These are phyloP conservation scores for Ceratocystis smalleyi DNA, from an alignment of 2,329 filamentous ascomycete species.

Conservation along the genomic window DNA sequence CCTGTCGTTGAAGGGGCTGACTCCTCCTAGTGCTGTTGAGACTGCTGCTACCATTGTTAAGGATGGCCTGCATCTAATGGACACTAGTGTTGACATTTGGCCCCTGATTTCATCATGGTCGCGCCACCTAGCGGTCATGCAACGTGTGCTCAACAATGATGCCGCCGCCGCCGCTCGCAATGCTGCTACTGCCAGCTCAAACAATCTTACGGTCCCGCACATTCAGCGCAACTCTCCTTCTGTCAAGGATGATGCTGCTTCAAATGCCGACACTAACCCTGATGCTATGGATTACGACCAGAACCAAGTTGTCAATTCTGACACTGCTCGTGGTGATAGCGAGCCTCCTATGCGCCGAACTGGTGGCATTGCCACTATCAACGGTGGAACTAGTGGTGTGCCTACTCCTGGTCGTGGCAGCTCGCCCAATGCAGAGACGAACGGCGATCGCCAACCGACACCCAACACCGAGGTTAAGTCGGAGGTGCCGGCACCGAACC, in stretches of 20 bases:
- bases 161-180: slow-evolving; percentile 26
- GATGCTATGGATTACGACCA: slow-evolving; percentile 46
- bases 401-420: slow-evolving; percentile 34
- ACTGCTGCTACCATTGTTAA: slow-evolving; percentile 41
- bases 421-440: slow-evolving; percentile 24
- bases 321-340: slow-evolving; percentile 32
- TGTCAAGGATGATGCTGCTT: slow-evolving; percentile 40
- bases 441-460: slow-evolving; percentile 15
- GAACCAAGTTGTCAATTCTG: slow-evolving; percentile 26
- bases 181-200: slow-evolving; percentile 23
- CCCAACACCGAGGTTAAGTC: slow-evolving; percentile 11
- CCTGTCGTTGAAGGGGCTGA: slow-evolving; percentile 45
- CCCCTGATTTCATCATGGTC: slow-evolving; percentile 44
- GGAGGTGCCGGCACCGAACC: slow-evolving; percentile 19
- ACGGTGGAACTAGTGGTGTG: slow-evolving; percentile 37
- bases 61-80: slow-evolving; percentile 43
- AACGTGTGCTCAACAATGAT: slow-evolving; percentile 42
- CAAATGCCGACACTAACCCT: slow-evolving; percentile 38
- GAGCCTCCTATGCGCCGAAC: slow-evolving; percentile 38
- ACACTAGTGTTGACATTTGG: slow-evolving; percentile 44
- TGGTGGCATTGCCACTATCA: slow-evolving; percentile 42
- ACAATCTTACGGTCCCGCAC: slow-evolving; percentile 19
- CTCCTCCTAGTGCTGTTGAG: slow-evolving; percentile 40
- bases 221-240: slow-evolving; percentile 25
- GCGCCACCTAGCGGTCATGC: slow-evolving; percentile 45